phyloP scores from a whole-genome alignment of 1,284 basidiomycete species.

The Cryptococcus hybrid region DNA sequence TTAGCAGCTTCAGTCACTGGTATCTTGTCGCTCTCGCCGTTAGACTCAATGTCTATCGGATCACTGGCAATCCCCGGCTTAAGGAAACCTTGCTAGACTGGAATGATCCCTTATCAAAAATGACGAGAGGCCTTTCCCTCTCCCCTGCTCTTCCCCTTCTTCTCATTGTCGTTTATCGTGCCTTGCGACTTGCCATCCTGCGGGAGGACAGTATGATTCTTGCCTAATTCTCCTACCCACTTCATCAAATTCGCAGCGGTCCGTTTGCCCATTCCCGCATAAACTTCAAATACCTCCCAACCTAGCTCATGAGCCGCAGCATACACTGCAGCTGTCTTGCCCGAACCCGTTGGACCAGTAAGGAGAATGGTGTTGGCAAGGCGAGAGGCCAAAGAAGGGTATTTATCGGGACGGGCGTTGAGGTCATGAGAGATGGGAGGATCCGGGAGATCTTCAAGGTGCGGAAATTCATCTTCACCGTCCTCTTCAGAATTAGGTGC shows the following conservation, averaged over 20 bases:
- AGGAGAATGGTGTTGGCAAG: constrained; percentile 85
- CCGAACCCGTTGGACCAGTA: constrained; percentile 74
- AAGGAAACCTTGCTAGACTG: constrained; percentile 1
- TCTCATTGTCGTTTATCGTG: constrained; percentile 5
- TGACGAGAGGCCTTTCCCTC: constrained; percentile 5
- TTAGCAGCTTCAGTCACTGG: neutral
- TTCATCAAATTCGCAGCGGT: constrained; percentile 73
- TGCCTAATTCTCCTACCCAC: constrained; percentile 88
- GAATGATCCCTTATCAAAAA: constrained; percentile 16
- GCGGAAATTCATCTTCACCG: constrained; percentile 20
- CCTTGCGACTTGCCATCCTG: constrained; percentile 1
- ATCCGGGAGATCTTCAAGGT: constrained; percentile 26
- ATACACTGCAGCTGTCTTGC: constrained; percentile 91
- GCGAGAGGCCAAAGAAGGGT: constrained; percentile 35
- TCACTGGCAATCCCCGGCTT: constrained; percentile 26
- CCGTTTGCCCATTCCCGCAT: constrained; percentile 88
- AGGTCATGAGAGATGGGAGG: constrained; percentile 13
- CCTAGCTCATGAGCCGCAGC: constrained; percentile 90
- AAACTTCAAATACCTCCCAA: constrained; percentile 96
- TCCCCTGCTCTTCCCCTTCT: constrained; percentile 4
- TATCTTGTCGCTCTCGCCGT: neutral
- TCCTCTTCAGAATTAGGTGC: constrained; percentile 12
- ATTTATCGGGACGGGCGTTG: constrained; percentile 21
- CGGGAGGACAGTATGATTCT: constrained; percentile 72
- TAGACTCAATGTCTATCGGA: constrained; percentile 29